Evolutionary conservation across 345 rosid genomes (phyloP), one percentile per base, ranked within the genome.

Genomic region (Eucalyptus pauciflora): DNA sequence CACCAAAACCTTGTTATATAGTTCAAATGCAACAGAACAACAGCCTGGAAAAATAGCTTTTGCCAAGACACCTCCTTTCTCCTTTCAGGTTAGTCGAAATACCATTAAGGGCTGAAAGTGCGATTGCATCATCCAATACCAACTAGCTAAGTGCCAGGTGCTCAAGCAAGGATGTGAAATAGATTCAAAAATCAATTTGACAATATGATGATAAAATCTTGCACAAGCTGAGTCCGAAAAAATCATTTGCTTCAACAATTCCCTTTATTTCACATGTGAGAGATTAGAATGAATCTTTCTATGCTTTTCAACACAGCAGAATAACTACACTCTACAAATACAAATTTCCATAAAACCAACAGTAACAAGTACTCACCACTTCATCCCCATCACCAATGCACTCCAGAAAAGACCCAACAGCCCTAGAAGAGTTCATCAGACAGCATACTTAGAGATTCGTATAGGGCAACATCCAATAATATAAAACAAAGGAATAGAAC

Each of bases 361-460:
- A 16, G 33, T 56, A 62, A 80, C 48, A 12, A 50, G 87, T 89
- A 91, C 93, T 94, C 92, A 98, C 99, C 98, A 96, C 99, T 87
- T 97, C 99, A 89, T 79, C 94, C 69, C 96, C 98, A 25, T 97
- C 99, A 89, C 88, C 92, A 43, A 96, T 96, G 90, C 97, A 98
- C 92, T 98, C 99, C 25, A 98, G 94, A 91, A 97, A 97, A 64
- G 99, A 97, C 37, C 99, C 99, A 71, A 98, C 97, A 49, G 99
- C 99, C 98, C 99, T 98, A 96, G 45, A 58, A 91, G 87, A 51
- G 48, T 76, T 41, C 48, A 76, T 76, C 85, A 76, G 48, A 41
- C 48, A 76, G 48, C 85, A 41, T 76, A 41, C 48, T 76, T 41
- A 76, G 48, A 88, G 86, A 29, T 69, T 80, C 7, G 60, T 13